Evolutionary conservation across 208 protist genomes (phyloP).

Genomic region (Crithidia fasciculata): DNA sequence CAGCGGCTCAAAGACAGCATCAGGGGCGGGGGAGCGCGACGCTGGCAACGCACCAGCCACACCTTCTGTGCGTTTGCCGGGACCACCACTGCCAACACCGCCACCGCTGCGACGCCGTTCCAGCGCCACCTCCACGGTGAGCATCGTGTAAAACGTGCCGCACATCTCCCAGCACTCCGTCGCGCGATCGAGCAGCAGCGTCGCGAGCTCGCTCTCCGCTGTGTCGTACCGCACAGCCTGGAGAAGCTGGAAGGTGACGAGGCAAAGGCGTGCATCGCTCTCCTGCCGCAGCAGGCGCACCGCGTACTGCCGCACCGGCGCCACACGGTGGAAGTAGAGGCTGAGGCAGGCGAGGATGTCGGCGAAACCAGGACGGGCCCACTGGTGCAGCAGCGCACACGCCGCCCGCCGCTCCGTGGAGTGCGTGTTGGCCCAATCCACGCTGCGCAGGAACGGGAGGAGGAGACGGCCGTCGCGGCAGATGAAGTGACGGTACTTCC

Average conservation of each 20-base stretch:
- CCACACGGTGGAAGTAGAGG: conserved; percentile 66
- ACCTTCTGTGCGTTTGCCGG: no score
- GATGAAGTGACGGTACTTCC: conserved; percentile 92
- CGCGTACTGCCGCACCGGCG: conserved; percentile 68
- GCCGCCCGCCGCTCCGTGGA: conserved; percentile 78
- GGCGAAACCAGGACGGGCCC: conserved; percentile 64
- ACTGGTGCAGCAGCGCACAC: conserved; percentile 65
- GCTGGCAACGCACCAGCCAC: background rate
- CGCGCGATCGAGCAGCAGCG: conserved; percentile 67
- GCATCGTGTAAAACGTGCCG: conserved; percentile 71
- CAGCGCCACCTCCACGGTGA: conserved; percentile 58
- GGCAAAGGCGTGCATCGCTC: conserved; percentile 48
- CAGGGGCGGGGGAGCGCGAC: background rate
- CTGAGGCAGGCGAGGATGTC: conserved; percentile 80
- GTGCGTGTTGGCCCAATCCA: conserved; percentile 85
- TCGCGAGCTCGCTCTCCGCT: conserved; percentile 42
- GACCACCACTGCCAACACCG: background rate
- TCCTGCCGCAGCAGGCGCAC: conserved; percentile 60
- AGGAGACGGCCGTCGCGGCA: conserved; percentile 77
- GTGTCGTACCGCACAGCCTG: conserved; percentile 85
- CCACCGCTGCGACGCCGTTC: conserved; percentile 21
- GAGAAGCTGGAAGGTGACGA: conserved; percentile 72
- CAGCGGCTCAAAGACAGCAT: conserved; percentile 32
- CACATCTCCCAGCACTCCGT: conserved; percentile 77
- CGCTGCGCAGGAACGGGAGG: conserved; percentile 91